These are phyloP conservation scores for Candida suzukii DNA, from an alignment of 805 yeast species.

Conservation along the genomic window DNA sequence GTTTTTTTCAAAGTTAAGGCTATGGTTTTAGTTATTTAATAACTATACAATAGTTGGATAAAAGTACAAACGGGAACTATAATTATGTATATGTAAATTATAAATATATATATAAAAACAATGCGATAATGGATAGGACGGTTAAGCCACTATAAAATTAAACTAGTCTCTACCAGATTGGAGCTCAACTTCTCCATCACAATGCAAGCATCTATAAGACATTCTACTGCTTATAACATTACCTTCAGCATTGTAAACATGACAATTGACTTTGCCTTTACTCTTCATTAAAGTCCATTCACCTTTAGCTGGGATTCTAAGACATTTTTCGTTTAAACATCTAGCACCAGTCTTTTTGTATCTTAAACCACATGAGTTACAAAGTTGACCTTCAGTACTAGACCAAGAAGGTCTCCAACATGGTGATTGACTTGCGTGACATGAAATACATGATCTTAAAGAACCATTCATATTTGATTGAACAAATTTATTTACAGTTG, in stretches of 20 bases:
- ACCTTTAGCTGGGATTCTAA: slow-evolving; percentile 91
- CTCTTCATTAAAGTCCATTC: slow-evolving; percentile 87
- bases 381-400: slow-evolving; percentile 81
- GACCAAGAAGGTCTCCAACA: slow-evolving; percentile 99
- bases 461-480: slow-evolving; percentile 2
- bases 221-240: slow-evolving; percentile 9
- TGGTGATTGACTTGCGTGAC: slow-evolving; percentile 87
- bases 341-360: slow-evolving; percentile 92
- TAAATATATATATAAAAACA: neutral
- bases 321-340: slow-evolving; percentile 68
- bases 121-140: neutral
- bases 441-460: slow-evolving; percentile 72
- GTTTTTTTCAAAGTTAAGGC: neutral
- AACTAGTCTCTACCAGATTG: slow-evolving; percentile 14
- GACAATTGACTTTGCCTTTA: slow-evolving; percentile 40
- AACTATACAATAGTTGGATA: neutral
- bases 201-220: slow-evolving; percentile 48
- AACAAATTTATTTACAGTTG: slow-evolving; percentile 8
- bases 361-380: slow-evolving; percentile 93
- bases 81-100: neutral
- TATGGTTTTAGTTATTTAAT: neutral
- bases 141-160: neutral
- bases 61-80: neutral
- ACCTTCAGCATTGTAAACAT: slow-evolving; percentile 20
- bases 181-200: slow-evolving; percentile 50